Conservation (phyloP, 768 basidiomycete genomes). For the Rhodotorula babjevae region DNA sequence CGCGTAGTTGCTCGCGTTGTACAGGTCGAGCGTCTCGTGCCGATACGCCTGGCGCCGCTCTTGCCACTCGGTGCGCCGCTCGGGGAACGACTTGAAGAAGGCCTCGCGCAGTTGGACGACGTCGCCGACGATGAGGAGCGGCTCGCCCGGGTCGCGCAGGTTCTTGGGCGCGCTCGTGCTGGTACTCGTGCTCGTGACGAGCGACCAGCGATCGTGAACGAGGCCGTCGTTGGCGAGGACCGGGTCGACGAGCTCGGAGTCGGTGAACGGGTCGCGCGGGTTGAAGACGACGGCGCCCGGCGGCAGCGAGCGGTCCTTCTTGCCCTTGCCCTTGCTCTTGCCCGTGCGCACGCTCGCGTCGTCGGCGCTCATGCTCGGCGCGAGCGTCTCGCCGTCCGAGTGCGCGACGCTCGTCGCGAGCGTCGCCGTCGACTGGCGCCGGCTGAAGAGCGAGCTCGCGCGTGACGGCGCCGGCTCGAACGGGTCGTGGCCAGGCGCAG, state of each 20-base stretch:
- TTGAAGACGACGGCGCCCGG: conserved; percentile 13
- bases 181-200: not conserved
- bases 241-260: conserved; percentile 28
- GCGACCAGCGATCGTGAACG: conserved; percentile 35
- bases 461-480: not conserved
- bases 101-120: conserved; percentile 38
- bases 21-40: conserved; percentile 22
- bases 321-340: conserved; percentile 2
- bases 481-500: not conserved
- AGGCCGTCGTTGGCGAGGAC: conserved; percentile 33
- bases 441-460: not conserved
- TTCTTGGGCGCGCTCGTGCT: not conserved
- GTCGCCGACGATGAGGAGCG: conserved; percentile 30
- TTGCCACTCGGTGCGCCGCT: conserved; percentile 11
- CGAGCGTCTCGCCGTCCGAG: not conserved
- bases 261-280: conserved; percentile 17
- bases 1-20: not conserved
- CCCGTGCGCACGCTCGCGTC: not conserved
- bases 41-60: conserved; percentile 5
- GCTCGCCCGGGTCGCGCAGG: conserved; percentile 9
- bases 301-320: conserved; percentile 8
- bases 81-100: conserved; percentile 21
- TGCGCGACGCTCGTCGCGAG: not conserved
- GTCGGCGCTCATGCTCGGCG: not conserved
- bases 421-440: not conserved